Base-by-base conservation (phyloP, 495 filamentous ascomycete genomes). In the Trypethelium eluteriae region DNA sequence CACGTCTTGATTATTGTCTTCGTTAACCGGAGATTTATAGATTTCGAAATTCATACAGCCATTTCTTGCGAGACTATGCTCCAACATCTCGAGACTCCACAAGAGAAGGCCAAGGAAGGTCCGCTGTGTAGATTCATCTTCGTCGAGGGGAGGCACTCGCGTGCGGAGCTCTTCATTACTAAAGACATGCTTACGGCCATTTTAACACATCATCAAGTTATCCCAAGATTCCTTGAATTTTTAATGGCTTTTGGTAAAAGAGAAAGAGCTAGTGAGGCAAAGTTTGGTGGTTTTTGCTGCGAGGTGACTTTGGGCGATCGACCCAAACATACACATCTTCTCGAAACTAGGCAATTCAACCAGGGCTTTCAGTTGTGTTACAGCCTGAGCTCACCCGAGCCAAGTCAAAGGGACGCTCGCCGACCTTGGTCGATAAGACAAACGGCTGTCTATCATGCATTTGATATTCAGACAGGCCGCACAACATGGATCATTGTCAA, bases 401-500 rank as follows among this genome's bases (percentile, higher is more conserved):
- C 57, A 39, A 67, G 67, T 10, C 50, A 68, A 63, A 49, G 63
- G 11, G 57, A 68, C 9, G 47, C 34, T 56, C 44, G 66, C 3
- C 70, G 73, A 68, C 77, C 77, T 47, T 81, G 80, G 80, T 76
- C 78, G 4, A 70, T 79, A 3, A 76, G 76, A 0, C 80, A 82
- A 65, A 67, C 70, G 14, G 73, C 76, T 0, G 32, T 80, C 2
- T 74, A 79, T 66, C 78, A 82, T 67, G 78, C 78, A 25, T 78
- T 82, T 38, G 80, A 82, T 68, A 65, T 82, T 11, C 70, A 64
- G n/a, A 76, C 70, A 32, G 76, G 76, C 2, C 70, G 36, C 38
- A 50, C 63, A 16, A 44, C 68, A 2, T 73, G 71, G 73, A 68
- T 73, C 32, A 39, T 72, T 39, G 69, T 71, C 12, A 68, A 74